Conservation (phyloP, 2,329 filamentous ascomycete species). For the Elsinoe arachidis region DNA sequence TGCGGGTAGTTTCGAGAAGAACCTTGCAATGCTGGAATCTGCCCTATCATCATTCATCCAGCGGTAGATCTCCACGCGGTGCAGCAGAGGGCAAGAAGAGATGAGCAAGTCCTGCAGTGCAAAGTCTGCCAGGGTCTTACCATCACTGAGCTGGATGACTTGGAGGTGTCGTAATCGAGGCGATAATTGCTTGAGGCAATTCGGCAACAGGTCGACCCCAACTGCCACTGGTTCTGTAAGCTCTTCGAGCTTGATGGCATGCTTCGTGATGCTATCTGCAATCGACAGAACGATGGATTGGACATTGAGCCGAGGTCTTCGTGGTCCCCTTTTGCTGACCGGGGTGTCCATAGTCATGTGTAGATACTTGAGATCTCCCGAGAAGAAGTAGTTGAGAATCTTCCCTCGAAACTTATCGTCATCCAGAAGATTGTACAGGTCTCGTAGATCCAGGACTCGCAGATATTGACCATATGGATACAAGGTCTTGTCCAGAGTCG, state of each 20-base stretch:
- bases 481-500: conserved; percentile 52
- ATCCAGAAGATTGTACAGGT: conserved; percentile 51
- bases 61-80: conserved; percentile 49
- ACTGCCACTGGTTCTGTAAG: conserved; percentile 27
- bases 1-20: conserved; percentile 47
- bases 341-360: conserved; percentile 28
- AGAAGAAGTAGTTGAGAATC: conserved; percentile 51
- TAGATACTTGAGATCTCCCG: conserved; percentile 38
- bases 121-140: conserved; percentile 48
- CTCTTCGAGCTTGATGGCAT: conserved; percentile 46
- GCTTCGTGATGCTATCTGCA: conserved; percentile 34
- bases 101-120: conserved; percentile 47
- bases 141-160: conserved; percentile 53
- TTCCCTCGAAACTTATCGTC: conserved; percentile 49
- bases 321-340: conserved; percentile 21
- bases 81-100: conserved; percentile 52
- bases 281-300: conserved; percentile 39
- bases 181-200: conserved; percentile 50
- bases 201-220: conserved; percentile 40
- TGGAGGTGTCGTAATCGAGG: conserved; percentile 50
- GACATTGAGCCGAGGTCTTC: conserved; percentile 31
- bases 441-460: conserved; percentile 53
- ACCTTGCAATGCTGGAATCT: conserved; percentile 50
- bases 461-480: conserved; percentile 65
- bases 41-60: conserved; percentile 39